Percentiles rank a stretch among this genome's conserved stretches.
These are phyloP conservation scores for Russula olivacea DNA, from an alignment of 768 basidiomycete genomes.

Conservation along the genomic window DNA sequence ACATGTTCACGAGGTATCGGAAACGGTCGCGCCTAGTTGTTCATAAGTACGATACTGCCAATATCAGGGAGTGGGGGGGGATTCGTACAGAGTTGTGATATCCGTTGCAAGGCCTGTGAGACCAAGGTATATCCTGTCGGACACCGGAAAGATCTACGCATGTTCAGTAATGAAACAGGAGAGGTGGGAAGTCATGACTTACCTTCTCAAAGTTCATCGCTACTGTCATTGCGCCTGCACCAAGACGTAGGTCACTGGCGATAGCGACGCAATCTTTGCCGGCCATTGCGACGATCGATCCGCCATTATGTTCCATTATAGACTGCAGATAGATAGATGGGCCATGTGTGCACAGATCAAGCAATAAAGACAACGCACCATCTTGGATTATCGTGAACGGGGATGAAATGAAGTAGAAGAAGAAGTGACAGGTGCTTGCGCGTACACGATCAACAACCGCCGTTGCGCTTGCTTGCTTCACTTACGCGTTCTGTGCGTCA, in stretches of 20 bases:
- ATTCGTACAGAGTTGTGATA: conserved; percentile 77
- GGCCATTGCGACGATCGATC: conserved; percentile 98
- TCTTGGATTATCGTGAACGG: conserved; percentile 7
- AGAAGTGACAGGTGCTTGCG: conserved; percentile 1
- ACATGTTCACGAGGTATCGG: conserved; percentile 96
- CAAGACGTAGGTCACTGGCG: conserved; percentile 89
- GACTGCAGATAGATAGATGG: conserved; percentile 45
- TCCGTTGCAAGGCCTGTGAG: conserved; percentile 92
- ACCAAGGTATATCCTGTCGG: conserved; percentile 87
- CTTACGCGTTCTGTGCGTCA: conserved; percentile 13
- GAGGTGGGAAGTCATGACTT: conserved; percentile 13
- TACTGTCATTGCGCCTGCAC: conserved; percentile 79
- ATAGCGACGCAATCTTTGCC: conserved; percentile 99
- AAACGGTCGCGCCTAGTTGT: conserved; percentile 72
- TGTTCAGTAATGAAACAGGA: background rate
- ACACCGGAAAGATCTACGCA: conserved; percentile 84
- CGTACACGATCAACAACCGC: no score
- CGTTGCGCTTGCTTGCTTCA: no score
- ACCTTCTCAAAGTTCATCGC: conserved; percentile 96
- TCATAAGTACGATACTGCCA: background rate
- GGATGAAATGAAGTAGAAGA: no score
- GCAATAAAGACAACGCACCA: conserved; percentile 11
- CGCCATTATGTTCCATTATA: conserved; percentile 91
- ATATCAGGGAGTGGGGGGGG: no score
- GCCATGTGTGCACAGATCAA: background rate